Base-by-base conservation (phyloP, 208 protist genomes). In the Trypanosoma cruzi region DNA sequence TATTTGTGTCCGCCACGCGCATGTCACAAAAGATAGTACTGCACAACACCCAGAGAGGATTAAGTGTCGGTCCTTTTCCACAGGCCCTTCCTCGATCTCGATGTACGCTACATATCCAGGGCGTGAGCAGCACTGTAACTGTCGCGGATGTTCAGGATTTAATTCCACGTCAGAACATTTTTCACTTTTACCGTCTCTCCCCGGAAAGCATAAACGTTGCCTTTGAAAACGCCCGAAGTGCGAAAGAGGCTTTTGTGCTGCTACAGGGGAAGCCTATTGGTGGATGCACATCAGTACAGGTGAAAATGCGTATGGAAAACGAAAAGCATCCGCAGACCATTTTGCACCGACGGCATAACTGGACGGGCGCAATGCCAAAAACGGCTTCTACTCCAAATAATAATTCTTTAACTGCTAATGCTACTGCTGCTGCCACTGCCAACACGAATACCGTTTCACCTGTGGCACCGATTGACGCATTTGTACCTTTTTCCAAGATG, bases 221-320 rank as follows among this genome's bases (percentile, higher is more conserved):
- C 4, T 67, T 67, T 58, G 62, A 67, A 58, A 34, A 67, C 29
- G 48, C 62, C 49, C 62, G 34, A 3, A 57, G 31, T n/a, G 48
- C 62, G 4, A 67, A 67, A 26, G 31, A 32, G 22, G 46, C 62
- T 6, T 67, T 67, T 48, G 48, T 67, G n/a, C 4, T 22, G 32
- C 46, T 67, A 31, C 62, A 67, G 20, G 48, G 62, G 34, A 67
- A 57, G 46, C 32, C 62, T 11, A 26, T 67, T 48, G 44, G 48
- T 18, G 62, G 62, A 53, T 64, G 40, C 46, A 6, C 1, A 5
- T 50, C 59, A 4, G 48, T 58, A 28, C 49, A 67, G 22, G 62
- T 67, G 20, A 55, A 58, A 29, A 55, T 67, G 62, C 46, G 48
- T 48, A 31, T 67, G 44, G 62, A 31, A 49, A 22, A 2, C 28